phyloP scores from a whole-genome alignment of 441 rosid genomes.

The Isatis lusitanica region DNA sequence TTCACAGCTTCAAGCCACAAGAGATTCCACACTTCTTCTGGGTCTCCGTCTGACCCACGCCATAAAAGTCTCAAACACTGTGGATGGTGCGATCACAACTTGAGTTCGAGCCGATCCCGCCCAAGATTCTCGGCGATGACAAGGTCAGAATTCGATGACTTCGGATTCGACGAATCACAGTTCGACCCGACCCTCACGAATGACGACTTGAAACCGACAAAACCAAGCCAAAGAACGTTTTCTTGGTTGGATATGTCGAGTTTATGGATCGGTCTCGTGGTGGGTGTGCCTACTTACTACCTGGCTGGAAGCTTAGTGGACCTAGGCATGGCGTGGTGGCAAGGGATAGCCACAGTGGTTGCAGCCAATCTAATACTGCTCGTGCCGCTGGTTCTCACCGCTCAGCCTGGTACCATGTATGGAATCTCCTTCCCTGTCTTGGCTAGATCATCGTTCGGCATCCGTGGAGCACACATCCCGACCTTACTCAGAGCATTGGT shows the following conservation, averaged over 20 bases:
- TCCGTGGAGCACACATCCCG: conserved; percentile 85
- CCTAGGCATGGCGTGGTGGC: conserved; percentile 99
- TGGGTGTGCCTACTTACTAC: conserved; percentile 87
- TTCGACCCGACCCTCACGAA: conserved; percentile 66
- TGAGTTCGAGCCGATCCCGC: conserved; percentile 25
- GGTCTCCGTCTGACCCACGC: conserved; percentile 19
- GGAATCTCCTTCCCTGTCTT: conserved; percentile 89
- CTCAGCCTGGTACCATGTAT: conserved; percentile 75
- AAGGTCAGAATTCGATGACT: conserved; percentile 26
- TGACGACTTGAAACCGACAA: conserved; percentile 82
- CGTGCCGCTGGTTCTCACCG: conserved; percentile 70
- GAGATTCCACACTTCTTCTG: conserved; percentile 13
- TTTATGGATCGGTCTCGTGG: conserved; percentile 90
- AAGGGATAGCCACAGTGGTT: conserved; percentile 86
- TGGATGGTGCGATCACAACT: not conserved
- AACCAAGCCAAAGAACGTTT: conserved; percentile 55
- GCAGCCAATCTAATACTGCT: conserved; percentile 71
- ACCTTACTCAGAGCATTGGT: conserved; percentile 84
- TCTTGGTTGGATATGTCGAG: conserved; percentile 82
- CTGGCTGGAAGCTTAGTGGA: conserved; percentile 87
- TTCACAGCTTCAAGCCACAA: not conserved
- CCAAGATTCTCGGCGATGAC: conserved; percentile 39
- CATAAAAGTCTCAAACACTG: not conserved
- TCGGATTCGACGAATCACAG: conserved; percentile 34
- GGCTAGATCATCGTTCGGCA: conserved; percentile 85